Evolutionary conservation across 225 moss, liverwort and hornwort genomes (phyloP), one percentile per base, ranked within the genome.

Genomic region (Thuidium tamariscinum): DNA sequence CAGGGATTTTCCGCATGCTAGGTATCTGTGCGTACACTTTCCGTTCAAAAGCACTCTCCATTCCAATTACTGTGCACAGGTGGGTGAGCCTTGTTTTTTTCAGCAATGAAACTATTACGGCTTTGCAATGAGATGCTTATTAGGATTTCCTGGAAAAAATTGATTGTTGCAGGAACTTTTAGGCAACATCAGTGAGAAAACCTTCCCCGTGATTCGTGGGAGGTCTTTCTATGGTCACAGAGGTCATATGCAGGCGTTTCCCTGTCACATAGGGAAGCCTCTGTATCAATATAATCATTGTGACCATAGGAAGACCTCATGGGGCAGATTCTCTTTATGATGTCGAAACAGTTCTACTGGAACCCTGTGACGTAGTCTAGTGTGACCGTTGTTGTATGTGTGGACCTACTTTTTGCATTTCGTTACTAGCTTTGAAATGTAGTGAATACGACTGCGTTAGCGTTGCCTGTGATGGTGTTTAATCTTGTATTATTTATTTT

Each of bases 1-100:
- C 82, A 92, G 96, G 82, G 95, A 96, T 80, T 96, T 92, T 55
- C 95, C 93, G 32, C 94, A 96, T 81, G 91, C 94, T 56, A 93
- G 95, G 70, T 91, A 94, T 68, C 69, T 91, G 72, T 96, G 96
- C 52, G 91, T 93, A 36, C 88, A 91, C 56, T 93, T 95, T 74
- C 94, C 95, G 77, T 96, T 96, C 86, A 92, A 90, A 82, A 92
- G 72, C 46, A 90, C 90, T 48, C 60, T 80, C 42, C 94, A 96
- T 83, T 44, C 89, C 60, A 81, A 84, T 46, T 92, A 86, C 80
- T 96, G 94, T 89, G 70, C 92, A 34, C 93, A 95, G 89, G 96
- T 96, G 57, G 83, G 81, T 82, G 85, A 82, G 73, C 79, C 55
- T 86, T 72, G 8, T 16, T 49, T 66, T 67, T 46, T 59, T 85